Conservation (phyloP, 768 basidiomycete genomes). For the Lactarius deliciosus region DNA sequence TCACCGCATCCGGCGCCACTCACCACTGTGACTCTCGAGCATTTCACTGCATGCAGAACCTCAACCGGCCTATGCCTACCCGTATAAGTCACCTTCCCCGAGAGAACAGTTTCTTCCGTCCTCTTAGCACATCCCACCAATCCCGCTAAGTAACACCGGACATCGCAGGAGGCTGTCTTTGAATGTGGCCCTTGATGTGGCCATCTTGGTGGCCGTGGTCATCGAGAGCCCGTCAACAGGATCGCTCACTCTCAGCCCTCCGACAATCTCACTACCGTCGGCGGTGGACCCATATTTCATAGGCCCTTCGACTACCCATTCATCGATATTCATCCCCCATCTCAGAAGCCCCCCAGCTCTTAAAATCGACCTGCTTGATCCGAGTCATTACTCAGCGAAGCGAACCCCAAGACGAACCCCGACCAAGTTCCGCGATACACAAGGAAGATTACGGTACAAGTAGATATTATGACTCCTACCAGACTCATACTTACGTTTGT, state of each 20-base stretch:
- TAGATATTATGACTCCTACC: neutral
- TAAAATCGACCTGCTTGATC: neutral
- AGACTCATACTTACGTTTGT: too few species aligned
- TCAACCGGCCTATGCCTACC: neutral
- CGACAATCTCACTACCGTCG: too few species aligned
- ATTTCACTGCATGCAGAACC: neutral
- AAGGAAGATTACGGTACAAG: neutral
- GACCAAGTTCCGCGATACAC: neutral
- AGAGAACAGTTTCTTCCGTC: neutral
- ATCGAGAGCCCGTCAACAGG: too few species aligned
- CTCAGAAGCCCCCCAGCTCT: neutral
- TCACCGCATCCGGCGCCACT: neutral
- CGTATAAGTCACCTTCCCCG: neutral
- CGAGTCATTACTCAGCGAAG: too few species aligned
- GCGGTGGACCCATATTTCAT: too few species aligned
- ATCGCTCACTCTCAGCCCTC: neutral
- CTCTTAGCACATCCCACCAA: too few species aligned
- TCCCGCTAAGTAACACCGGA: neutral
- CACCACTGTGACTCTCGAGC: too few species aligned
- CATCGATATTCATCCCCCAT: too few species aligned
- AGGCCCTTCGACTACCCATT: neutral
- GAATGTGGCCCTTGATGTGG: too few species aligned
- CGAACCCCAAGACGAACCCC: neutral
- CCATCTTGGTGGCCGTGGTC: too few species aligned
- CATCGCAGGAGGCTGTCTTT: neutral